Evolutionary conservation across 768 basidiomycete species (phyloP), one percentile per base, ranked within the genome.

Genomic region (Russula sp.): DNA sequence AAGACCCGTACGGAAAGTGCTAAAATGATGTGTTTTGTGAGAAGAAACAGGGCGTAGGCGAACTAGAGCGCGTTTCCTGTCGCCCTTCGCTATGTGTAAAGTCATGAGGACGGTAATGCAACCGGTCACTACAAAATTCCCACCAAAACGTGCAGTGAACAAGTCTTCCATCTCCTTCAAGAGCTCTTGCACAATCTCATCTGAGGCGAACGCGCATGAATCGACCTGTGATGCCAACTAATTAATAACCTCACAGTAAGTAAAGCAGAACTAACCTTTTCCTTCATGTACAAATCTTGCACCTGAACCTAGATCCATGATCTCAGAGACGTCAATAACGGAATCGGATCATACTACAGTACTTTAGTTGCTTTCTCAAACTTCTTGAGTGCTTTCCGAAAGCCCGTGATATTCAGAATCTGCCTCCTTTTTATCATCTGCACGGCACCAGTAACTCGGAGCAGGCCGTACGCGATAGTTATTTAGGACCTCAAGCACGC

Each of bases 351-450:
- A 13, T 18, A 20, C 38, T 8, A 16, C 62, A 70, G 8, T 67
- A 88, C 86, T 72, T 80, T 84, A 14, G 92, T 87, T 5, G 81
- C 74, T 70, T 91, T 94, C 69, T 88, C 88, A 64, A 90, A 93
- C 71, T 93, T 93, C 74, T 88, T 93, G 59, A 93, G 70, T 0
- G 85, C 86, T 70, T 93, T 93, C 32, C 89, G 79, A 71, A 97
- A 93, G 1, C 96, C 97, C 1, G 91, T 90, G 10, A 93, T 73
- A 71, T 99, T 98, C 43, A 98, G 73, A 48, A 88, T 83, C 87
- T 92, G 65, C 34, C 48, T n/a, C 42, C 14, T 49, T 10, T 7
- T 43, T 63, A 29, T 62, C 57, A 36, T 41, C 50, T 60, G n/a
- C 61, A n/a, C 22, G 49, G 65, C 52, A 65, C 59, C 5, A 35